Evolutionary conservation across 2,329 filamentous ascomycete genomes (phyloP), one percentile per base, ranked within the genome.

Genomic region (Colletotrichum sp.): DNA sequence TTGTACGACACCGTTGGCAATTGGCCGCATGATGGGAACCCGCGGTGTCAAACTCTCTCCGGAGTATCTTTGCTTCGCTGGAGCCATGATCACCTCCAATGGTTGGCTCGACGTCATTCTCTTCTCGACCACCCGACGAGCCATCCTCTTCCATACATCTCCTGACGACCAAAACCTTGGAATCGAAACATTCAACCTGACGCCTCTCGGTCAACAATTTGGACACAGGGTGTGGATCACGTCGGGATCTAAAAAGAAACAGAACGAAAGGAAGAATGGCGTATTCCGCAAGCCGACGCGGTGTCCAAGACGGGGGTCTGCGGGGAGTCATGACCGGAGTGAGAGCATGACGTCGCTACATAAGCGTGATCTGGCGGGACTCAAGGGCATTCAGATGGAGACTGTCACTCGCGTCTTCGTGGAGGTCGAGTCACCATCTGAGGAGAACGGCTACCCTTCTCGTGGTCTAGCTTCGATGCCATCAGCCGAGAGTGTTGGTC

Each of bases 1-100:
- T 26, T 91, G 91, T 81, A 93, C 91, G 0, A 84, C 91, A 1
- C 92, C 92, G 0, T 84, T 93, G 3, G 91, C 90, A 13, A 85
- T 89, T 0, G 89, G 90, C n/a, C 88, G 91, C 68, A 90, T 93
- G 81, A 87, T 87, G 59, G 85, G 86, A 58, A 91, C 92, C 86
- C 85, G 88, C 0, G 87, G 89, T 3, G 79, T 83, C n/a, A 58
- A 82, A 0, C 84, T 90, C 18, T 85, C 88, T 1, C 81, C 88
- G 2, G 78, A 79, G 1, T 91, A 89, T 78, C 90, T 89, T 80
- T 87, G 86, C 80, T 80, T 87, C 3, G 88, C 90, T 0, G 90
- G 89, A 4, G 85, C 86, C 0, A 85, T 92, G 75, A 88, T 91
- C 24, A 84, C 85, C 0, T 86, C 83, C 67, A 89, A 89, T 78